phyloP scores from a whole-genome alignment of 139 green algal genomes.

The Pleodorina starrii region DNA sequence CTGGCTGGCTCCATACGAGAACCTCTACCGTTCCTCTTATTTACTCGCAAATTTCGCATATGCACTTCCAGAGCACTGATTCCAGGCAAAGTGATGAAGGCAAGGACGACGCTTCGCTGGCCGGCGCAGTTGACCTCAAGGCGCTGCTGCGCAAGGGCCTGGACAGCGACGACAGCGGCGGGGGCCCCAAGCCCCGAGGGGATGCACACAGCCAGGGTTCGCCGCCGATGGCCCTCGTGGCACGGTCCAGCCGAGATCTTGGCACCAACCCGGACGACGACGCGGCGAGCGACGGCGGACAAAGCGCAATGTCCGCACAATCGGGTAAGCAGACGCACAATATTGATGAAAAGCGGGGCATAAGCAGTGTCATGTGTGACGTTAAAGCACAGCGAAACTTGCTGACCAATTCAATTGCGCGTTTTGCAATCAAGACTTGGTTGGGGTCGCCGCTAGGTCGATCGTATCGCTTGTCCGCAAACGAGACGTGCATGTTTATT shows the following conservation, averaged over 20 bases:
- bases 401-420: too few relatives aligned
- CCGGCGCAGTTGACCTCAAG: not conserved
- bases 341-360: not conserved
- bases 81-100: not conserved
- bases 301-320: slow-evolving; percentile 29
- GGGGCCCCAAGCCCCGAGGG: not conserved
- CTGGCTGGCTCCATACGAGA: not conserved
- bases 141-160: not conserved
- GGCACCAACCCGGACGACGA: not conserved
- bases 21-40: not conserved
- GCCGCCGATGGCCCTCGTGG: not conserved
- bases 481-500: not conserved
- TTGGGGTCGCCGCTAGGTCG: not conserved
- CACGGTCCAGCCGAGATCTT: not conserved
- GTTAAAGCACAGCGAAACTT: not conserved
- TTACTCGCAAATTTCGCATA: not conserved
- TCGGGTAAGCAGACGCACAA: too few relatives aligned
- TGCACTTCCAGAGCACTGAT: not conserved
- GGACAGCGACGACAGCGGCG: not conserved
- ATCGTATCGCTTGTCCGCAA: not conserved
- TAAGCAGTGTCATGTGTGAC: not conserved
- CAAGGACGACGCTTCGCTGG: not conserved
- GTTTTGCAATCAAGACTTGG: too few relatives aligned
- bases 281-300: slow-evolving; percentile 26
- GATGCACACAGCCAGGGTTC: not conserved